Evolutionary conservation across 1,284 basidiomycete genomes (phyloP).

Genomic region (Ceratobasidium sp.): DNA sequence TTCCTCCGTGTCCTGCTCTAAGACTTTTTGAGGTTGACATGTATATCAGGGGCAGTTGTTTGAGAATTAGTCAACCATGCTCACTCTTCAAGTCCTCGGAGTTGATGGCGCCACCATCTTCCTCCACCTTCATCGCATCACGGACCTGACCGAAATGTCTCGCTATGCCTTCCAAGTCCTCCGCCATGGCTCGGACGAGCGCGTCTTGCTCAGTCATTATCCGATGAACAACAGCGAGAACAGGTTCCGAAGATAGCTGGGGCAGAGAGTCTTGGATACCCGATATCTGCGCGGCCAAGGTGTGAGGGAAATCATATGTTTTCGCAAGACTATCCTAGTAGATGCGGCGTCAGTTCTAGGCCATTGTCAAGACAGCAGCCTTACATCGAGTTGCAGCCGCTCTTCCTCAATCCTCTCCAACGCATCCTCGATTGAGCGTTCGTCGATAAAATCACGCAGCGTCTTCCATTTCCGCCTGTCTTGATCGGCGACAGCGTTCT

Average conservation of each 20-base stretch:
- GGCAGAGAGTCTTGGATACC: slow-evolving; percentile 65
- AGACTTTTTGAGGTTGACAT: slow-evolving; percentile 59
- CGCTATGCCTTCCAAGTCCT: slow-evolving; percentile 73
- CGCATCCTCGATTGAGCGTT: slow-evolving; percentile 77
- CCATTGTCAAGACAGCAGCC: slow-evolving; percentile 3
- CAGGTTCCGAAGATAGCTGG: slow-evolving; percentile 49
- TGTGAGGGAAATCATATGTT: slow-evolving; percentile 66
- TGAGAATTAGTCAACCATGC: slow-evolving; percentile 37
- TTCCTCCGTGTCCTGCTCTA: slow-evolving; percentile 80
- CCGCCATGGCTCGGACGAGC: slow-evolving; percentile 72
- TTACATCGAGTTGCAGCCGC: slow-evolving; percentile 68
- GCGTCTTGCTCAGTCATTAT: slow-evolving; percentile 67
- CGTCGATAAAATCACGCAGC: slow-evolving; percentile 82
- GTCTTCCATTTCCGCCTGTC: slow-evolving; percentile 79
- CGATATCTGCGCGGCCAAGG: slow-evolving; percentile 67
- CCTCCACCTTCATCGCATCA: slow-evolving; percentile 69
- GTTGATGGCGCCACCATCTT: slow-evolving; percentile 58
- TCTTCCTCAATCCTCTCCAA: slow-evolving; percentile 76
- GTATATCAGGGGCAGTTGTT: neutral
- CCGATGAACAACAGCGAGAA: slow-evolving; percentile 57
- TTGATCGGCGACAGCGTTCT: slow-evolving; percentile 46
- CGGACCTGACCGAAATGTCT: slow-evolving; percentile 80
- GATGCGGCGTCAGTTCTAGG: neutral
- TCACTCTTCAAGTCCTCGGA: slow-evolving; percentile 76
- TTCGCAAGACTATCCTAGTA: slow-evolving; percentile 27